A percentile compares a stretch with the other conserved stretches of the same genome.
Evolutionary conservation across 2,329 filamentous ascomycete genomes (phyloP).

Genomic region (Herpotrichia juniperi): DNA sequence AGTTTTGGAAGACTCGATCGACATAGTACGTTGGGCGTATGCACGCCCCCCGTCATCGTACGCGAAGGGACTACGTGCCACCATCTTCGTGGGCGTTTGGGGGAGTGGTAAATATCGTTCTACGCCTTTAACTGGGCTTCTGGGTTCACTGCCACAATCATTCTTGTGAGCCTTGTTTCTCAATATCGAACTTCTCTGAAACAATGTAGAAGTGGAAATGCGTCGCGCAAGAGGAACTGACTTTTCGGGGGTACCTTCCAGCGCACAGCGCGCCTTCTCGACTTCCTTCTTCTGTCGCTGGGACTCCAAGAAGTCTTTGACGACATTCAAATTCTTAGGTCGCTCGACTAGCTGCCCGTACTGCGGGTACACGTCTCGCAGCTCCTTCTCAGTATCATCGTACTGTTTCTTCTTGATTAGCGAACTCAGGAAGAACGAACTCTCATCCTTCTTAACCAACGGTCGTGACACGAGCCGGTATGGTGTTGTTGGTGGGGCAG

Average conservation of each 20-base stretch:
- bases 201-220: neutral
- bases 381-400: conserved; percentile 32
- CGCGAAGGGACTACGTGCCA: neutral
- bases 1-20: neutral
- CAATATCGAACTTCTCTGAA: neutral
- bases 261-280: conserved; percentile 2
- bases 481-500: neutral
- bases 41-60: neutral
- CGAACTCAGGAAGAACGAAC: neutral
- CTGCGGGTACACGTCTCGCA: conserved; percentile 34
- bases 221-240: neutral
- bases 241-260: conserved; percentile 1
- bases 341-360: conserved; percentile 40
- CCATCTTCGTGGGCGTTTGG: neutral
- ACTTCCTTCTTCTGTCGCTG: conserved; percentile 1
- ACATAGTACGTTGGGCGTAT: no score
- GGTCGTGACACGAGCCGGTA: neutral
- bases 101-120: neutral
- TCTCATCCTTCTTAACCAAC: neutral
- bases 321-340: conserved; percentile 29
- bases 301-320: conserved; percentile 33
- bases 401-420: conserved; percentile 24
- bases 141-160: neutral
- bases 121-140: neutral
- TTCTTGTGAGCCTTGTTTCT: neutral